phyloP scores from a whole-genome alignment of 306 rosid genomes.

The Leucaena leucocephala region DNA sequence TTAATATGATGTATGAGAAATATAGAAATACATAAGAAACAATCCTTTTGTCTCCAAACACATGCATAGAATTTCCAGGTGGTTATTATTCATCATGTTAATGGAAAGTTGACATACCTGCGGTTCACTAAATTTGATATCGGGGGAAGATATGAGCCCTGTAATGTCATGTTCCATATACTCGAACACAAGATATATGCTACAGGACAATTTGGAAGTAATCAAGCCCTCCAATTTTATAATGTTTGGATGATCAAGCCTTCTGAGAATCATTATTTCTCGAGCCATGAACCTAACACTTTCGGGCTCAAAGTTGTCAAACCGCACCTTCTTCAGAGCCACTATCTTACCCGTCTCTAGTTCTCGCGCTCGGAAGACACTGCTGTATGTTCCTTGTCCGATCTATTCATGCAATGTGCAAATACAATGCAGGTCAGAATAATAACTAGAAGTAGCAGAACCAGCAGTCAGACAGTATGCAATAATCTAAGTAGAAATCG shows the following conservation, averaged over 20 bases:
- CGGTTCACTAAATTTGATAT: conserved; percentile 76
- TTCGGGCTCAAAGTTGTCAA: conserved; percentile 89
- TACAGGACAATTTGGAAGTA: conserved; percentile 78
- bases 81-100: background rate
- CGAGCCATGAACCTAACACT: conserved; percentile 95
- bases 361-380: conserved; percentile 80
- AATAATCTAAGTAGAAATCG: background rate
- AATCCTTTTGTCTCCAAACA: conserved; percentile 36
- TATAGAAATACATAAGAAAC: background rate
- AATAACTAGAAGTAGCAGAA: conserved; percentile 2
- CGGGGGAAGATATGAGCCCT: conserved; percentile 78
- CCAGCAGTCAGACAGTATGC: background rate
- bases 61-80: conserved; percentile 2
- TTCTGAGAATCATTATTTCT: conserved; percentile 81
- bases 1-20: background rate
- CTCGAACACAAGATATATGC: conserved; percentile 86
- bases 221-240: conserved; percentile 80
- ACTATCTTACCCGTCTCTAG: conserved; percentile 80
- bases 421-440: conserved; percentile 7
- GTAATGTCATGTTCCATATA: conserved; percentile 96
- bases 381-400: conserved; percentile 95
- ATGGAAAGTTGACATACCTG: conserved; percentile 56
- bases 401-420: conserved; percentile 49
- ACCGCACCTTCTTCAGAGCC: conserved; percentile 92
- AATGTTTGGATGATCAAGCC: conserved; percentile 81